Conservation (phyloP, 257 asterid genomes). For the Oldenlandia corymbosa region DNA sequence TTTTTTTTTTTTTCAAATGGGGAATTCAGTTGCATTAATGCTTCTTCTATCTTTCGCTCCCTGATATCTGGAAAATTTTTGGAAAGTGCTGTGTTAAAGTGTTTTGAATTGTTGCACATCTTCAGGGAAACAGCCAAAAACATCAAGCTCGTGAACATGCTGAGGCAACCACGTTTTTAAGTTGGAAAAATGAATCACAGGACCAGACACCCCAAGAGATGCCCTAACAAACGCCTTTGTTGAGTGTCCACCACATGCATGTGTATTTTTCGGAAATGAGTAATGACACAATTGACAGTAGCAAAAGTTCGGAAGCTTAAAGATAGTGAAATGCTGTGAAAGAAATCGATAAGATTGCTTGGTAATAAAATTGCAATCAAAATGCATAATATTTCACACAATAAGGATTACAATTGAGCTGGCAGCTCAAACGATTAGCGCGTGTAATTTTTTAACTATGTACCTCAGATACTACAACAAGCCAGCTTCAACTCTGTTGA, state of each 20-base stretch:
- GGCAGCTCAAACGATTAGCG: background rate
- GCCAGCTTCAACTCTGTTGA: background rate
- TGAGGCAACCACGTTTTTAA: background rate
- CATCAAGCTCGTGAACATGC: background rate
- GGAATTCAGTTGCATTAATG: no score
- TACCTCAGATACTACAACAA: no score
- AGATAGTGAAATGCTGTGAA: no score
- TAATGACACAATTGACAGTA: no score
- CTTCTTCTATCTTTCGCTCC: no score
- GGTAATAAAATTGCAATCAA: no score
- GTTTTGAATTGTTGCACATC: background rate
- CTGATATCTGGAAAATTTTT: no score
- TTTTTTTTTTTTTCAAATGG: no score
- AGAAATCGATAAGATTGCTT: background rate
- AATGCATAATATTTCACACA: no score
- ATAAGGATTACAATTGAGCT: background rate
- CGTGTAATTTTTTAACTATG: background rate
- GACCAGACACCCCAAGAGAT: background rate
- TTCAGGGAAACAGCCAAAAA: conserved; percentile 1
- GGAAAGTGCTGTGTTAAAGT: background rate
- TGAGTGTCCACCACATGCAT: background rate
- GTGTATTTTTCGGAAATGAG: background rate
- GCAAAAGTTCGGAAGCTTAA: no score
- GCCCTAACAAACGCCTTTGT: background rate
- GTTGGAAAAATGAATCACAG: background rate